Base-by-base conservation (phyloP, 495 filamentous ascomycete species). In the Tuber aestivum region DNA sequence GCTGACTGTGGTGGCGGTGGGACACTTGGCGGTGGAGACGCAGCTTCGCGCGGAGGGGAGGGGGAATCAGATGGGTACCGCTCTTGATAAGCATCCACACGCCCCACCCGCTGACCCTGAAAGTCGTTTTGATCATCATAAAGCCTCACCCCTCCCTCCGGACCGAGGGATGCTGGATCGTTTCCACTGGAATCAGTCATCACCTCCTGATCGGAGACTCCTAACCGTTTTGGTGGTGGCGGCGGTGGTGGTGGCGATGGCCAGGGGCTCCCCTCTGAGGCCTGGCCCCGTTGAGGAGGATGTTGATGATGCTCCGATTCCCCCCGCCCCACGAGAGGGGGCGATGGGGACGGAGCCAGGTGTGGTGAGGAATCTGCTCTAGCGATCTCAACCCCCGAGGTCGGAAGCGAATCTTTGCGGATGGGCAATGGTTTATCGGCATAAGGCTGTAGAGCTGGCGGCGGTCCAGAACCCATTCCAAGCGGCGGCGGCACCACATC, bases 391-490 rank as follows among this genome's bases (percentile, higher is more conserved):
- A 0, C 56, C 27, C 56, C 56, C 27, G 12, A 65, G 27, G 27
- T 65, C 56, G 56, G 56, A 35, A 27, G 27, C n/a, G 56, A 65
- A 35, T 35, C 56, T 65, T 65, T 65, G 56, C 56, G 56, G 14
- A 65, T 65, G 6, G 56, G 56, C 27, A 65, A 65, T 20, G 56
- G 56, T 18, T 35, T 35, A 18, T 65, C 56, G 27, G 50, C n/a
- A 16, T 32, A 61, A n/a, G 50, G 50, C 50, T 32, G 50, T 16
- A 3, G 2, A 56, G 56, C 41, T 16, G 76, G 44, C 44, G 76
- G 61, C 56, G 42, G 21, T 23, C 50, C 78, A 48, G 72, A 68
- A 6, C 61, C 76, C 65, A 78, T 75, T n/a, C 72, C 72, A n/a
- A 75, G 27, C 38, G 76, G 78, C 35, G 61, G 76, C 1, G 61